Base-by-base conservation (phyloP, 1,284 basidiomycete genomes). In the Marasmius sp. region DNA sequence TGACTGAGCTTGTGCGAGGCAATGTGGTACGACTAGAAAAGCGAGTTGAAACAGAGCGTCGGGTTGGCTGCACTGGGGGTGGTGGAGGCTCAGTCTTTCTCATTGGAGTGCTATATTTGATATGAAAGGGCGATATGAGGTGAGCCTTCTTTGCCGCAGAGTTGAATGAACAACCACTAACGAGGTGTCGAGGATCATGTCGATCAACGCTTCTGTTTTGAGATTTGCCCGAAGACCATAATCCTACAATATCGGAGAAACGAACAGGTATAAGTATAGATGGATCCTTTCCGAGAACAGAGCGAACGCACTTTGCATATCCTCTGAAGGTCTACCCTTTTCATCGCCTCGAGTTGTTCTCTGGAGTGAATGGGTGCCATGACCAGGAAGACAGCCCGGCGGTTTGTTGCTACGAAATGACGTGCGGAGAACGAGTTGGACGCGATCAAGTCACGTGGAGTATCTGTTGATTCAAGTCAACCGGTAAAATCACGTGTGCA, bases 201-300 rank as follows among this genome's bases (percentile, higher is more conserved):
- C 86, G 68, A 92, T 90, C 64, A 92, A 76, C 51, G 85, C 85
- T 67, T 91, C 89, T 27, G 88, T 84, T 77, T 90, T 92, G 70
- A 92, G 82, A 73, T 92, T 92, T 55, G 91, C 89, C 72, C 83
- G 88, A 63, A 92, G 84, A 61, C 89, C 89, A 71, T 87, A 85
- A 66, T 91, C 88, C 89, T 92, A 61, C 27, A 27, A 27, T 27
- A 27, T 27, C 27, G 27, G 9, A 47, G 45, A 16, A 41, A 58
- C 57, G 57, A 52, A 53, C 49, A 58, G 63, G 54, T 56, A 61
- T 67, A 56, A 70, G 68, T 64, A 66, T 73, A 66, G 69, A 62
- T 65, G 50, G 9, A 39, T 11, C 56, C 33, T 27, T 33, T 20
- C 34, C 55, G 50, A 58, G 60, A 14, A 34, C 10, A 49, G 49